Percentiles rank a stretch among this genome's conserved stretches.
Evolutionary conservation across 345 rosid genomes (phyloP).

Genomic region (Mallotus nudiflorus): DNA sequence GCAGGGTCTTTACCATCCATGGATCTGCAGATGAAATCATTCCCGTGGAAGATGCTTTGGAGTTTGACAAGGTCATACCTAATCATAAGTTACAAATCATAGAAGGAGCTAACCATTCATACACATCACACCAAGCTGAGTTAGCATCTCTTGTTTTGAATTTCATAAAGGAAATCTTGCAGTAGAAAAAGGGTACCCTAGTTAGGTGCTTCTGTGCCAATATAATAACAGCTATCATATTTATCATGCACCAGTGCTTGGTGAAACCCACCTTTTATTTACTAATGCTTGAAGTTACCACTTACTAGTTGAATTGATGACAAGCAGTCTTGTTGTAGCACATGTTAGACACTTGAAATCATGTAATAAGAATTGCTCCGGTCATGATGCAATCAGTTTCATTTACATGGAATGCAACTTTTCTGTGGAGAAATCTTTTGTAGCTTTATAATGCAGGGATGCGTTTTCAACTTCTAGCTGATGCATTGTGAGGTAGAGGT

Average conservation of each 20-base stretch:
- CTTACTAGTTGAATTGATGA: background rate
- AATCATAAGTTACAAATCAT: constrained; percentile 31
- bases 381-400: too few species aligned
- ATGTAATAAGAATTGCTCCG: too few species aligned
- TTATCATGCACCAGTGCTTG: background rate
- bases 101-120: constrained; percentile 33
- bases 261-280: background rate
- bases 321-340: background rate
- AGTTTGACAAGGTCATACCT: constrained; percentile 30
- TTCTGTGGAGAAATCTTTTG: too few species aligned
- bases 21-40: constrained; percentile 32
- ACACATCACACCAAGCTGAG: constrained; percentile 26
- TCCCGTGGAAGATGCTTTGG: constrained; percentile 27
- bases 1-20: constrained; percentile 34
- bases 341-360: background rate
- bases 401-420: too few species aligned
- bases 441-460: too few species aligned
- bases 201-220: background rate
- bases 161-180: constrained; percentile 20
- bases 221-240: background rate
- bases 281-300: background rate
- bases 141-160: constrained; percentile 15
- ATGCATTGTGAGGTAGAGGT: too few species aligned
- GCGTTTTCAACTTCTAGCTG: too few species aligned
- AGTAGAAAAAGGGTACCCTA: constrained; percentile 19